These are phyloP conservation scores for Cytospora chrysosperma DNA, from an alignment of 2,329 filamentous ascomycete species.

Conservation along the genomic window DNA sequence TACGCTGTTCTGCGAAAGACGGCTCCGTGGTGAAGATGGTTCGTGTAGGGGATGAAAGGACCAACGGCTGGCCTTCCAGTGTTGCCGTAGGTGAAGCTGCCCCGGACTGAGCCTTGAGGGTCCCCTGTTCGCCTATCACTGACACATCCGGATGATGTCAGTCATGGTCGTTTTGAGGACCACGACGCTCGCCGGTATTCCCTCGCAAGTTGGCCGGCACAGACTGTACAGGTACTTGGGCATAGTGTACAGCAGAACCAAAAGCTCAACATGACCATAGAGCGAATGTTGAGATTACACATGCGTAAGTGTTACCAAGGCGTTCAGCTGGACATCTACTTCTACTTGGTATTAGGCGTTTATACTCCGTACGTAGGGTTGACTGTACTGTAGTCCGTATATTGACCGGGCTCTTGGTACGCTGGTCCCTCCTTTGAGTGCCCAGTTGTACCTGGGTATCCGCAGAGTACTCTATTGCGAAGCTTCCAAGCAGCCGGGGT, in stretches of 20 bases:
- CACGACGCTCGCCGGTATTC: neutral
- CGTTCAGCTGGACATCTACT: neutral
- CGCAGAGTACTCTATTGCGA: neutral
- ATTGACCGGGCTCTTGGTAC: neutral
- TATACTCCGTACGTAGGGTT: too few species aligned
- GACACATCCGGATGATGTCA: constrained; percentile 12
- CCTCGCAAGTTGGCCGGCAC: neutral
- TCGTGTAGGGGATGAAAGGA: neutral
- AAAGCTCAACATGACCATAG: neutral
- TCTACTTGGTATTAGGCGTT: too few species aligned
- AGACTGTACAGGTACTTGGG: too few species aligned
- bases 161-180: neutral
- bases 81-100: neutral
- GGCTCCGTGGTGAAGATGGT: constrained; percentile 1
- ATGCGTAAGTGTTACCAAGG: neutral
- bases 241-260: too few species aligned
- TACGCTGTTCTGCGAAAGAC: neutral
- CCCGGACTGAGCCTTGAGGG: neutral
- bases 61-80: neutral
- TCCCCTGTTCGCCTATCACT: neutral
- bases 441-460: neutral
- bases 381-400: too few species aligned
- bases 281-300: neutral
- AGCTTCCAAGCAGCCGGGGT: neutral
- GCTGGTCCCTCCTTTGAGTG: neutral